Conservation (phyloP, 495 filamentous ascomycete genomes). For the Hypomontagnella submonticulosa region DNA sequence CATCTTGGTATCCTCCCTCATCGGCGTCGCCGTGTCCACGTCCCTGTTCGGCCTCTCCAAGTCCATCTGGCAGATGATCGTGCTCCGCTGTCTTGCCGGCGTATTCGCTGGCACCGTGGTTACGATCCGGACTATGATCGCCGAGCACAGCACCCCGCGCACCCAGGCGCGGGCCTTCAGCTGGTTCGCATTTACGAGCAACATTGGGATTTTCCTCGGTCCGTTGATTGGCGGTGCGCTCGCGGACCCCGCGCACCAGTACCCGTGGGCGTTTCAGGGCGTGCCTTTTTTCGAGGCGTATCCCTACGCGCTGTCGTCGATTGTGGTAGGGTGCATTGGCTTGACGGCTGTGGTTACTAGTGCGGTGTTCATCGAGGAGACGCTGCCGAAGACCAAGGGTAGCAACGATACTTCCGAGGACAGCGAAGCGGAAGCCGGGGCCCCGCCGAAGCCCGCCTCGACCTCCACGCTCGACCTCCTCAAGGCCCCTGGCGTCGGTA, state of each 20-base stretch:
- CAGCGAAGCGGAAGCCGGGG: conserved; percentile 44
- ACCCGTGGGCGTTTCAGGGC: conserved; percentile 63
- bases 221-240: conserved; percentile 72
- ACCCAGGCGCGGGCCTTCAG: conserved; percentile 77
- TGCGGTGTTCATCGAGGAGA: conserved; percentile 67
- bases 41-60: conserved; percentile 70
- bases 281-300: conserved; percentile 68
- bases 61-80: conserved; percentile 72
- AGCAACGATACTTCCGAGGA: neutral
- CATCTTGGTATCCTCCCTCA: conserved; percentile 69
- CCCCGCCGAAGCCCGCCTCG: conserved; percentile 31
- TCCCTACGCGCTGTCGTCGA: conserved; percentile 72
- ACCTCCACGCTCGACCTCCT: conserved; percentile 67
- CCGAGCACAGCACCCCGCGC: conserved; percentile 71
- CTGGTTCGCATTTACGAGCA: conserved; percentile 75
- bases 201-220: conserved; percentile 75
- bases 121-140: conserved; percentile 76
- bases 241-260: conserved; percentile 69
- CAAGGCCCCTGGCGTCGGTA: conserved; percentile 67
- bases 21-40: conserved; percentile 67
- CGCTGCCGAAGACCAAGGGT: conserved; percentile 40
- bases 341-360: conserved; percentile 59
- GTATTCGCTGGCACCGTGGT: conserved; percentile 75
- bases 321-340: conserved; percentile 63
- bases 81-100: conserved; percentile 72